A percentile compares a stretch with the other conserved stretches of the same genome.
These are phyloP conservation scores for Ceratorhiza oryzae-sativae DNA, from an alignment of 1,284 basidiomycete genomes.

Conservation along the genomic window DNA sequence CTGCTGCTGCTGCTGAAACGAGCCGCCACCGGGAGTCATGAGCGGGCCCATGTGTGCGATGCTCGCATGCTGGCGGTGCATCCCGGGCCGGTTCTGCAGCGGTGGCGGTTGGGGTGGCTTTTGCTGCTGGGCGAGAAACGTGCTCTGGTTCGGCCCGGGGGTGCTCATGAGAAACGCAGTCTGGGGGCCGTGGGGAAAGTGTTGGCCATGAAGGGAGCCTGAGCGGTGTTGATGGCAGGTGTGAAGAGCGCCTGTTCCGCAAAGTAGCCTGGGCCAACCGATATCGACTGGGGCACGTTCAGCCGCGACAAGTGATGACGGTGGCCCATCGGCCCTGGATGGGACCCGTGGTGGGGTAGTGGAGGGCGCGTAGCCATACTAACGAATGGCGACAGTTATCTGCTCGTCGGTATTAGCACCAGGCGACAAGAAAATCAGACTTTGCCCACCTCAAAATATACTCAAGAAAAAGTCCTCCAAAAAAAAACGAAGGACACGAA, in stretches of 20 bases:
- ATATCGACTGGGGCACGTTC: conserved; percentile 28
- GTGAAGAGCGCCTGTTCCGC: conserved; percentile 31
- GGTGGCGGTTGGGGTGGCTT: background rate
- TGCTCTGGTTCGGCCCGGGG: conserved; percentile 14
- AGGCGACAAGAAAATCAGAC: background rate
- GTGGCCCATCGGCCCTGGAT: conserved; percentile 27
- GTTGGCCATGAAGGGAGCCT: conserved; percentile 33
- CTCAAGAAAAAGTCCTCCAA: conserved; percentile 18
- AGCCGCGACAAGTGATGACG: conserved; percentile 25
- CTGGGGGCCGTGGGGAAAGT: conserved; percentile 35
- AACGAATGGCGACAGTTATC: conserved; percentile 25
- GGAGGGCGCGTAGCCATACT: conserved; percentile 37
- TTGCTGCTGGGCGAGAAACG: conserved; percentile 32
- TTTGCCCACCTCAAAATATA: conserved; percentile 26
- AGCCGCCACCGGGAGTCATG: conserved; percentile 22
- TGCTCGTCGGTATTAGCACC: background rate
- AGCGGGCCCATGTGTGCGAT: conserved; percentile 35
- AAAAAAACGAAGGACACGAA: conserved; percentile 20
- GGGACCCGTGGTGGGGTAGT: conserved; percentile 35
- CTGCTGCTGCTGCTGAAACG: conserved; percentile 36
- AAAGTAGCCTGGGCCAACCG: conserved; percentile 13
- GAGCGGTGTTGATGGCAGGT: background rate
- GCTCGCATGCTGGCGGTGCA: conserved; percentile 39
- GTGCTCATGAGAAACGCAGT: conserved; percentile 27
- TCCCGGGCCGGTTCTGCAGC: background rate